These are phyloP conservation scores for Neoscytalidium dimidiatum DNA, from an alignment of 2,329 filamentous ascomycete genomes.

Conservation along the genomic window DNA sequence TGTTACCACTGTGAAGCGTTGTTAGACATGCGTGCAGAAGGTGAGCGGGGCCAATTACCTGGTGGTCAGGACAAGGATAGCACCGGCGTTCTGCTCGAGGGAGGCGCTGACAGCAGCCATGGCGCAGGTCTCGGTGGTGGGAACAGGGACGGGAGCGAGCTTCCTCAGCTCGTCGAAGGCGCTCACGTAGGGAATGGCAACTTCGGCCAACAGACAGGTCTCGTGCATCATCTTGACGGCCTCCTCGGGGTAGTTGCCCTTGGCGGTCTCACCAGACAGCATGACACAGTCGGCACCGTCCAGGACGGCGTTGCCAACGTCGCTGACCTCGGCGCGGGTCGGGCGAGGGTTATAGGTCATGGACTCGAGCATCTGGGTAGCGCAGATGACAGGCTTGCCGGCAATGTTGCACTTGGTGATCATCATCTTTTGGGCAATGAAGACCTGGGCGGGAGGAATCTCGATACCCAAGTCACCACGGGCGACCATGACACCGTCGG, in stretches of 20 bases:
- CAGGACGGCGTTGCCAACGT: constrained; percentile 96
- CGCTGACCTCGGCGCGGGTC: constrained; percentile 96
- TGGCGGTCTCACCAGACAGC: constrained; percentile 98
- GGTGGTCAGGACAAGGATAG: constrained; percentile 94
- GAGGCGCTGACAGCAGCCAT: constrained; percentile 96
- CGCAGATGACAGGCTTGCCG: constrained; percentile 98
- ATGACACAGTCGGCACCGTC: constrained; percentile 99
- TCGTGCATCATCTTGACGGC: constrained; percentile 98
- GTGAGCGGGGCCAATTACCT: constrained; percentile 53
- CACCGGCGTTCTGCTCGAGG: constrained; percentile 93
- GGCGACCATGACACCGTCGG: constrained; percentile 99
- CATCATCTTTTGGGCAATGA: constrained; percentile 99
- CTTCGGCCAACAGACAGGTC: constrained; percentile 93
- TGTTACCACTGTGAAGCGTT: constrained; percentile 67
- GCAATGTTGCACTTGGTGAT: constrained; percentile 99
- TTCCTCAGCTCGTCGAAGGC: constrained; percentile 94
- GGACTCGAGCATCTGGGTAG: constrained; percentile 99
- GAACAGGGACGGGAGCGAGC: constrained; percentile 78
- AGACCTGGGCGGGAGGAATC: constrained; percentile 97
- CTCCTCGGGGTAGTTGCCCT: constrained; percentile 91
- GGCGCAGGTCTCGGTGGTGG: constrained; percentile 88
- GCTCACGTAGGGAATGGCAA: constrained; percentile 94
- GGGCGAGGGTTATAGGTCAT: constrained; percentile 99
- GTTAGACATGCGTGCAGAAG: constrained; percentile 25
- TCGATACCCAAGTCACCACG: constrained; percentile 98